A percentile compares a stretch with the other conserved stretches of the same genome.
phyloP scores from a whole-genome alignment of 108 stramenopile genomes.

The Stephanodiscus minutulus region DNA sequence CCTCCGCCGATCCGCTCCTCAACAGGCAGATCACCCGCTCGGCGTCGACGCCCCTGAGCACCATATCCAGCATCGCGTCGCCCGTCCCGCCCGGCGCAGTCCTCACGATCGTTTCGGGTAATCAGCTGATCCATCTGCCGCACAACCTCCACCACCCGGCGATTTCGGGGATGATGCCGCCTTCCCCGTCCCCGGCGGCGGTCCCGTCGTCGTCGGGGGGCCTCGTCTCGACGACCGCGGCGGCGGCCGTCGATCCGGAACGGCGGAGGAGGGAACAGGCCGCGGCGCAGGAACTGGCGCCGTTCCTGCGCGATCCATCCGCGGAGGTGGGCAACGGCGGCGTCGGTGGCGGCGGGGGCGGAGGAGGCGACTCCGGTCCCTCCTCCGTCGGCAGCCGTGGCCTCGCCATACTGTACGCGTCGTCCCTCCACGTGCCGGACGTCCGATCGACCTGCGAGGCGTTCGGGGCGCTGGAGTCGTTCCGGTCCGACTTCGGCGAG shows the following conservation, averaged over 20 bases:
- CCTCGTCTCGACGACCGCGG: neutral
- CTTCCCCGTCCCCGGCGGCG: no score
- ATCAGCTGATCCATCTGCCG: neutral
- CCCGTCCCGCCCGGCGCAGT: neutral
- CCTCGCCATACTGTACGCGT: constrained; percentile 68
- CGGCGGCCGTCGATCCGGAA: constrained; percentile 2
- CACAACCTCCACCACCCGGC: neutral
- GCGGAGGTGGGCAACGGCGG: no score
- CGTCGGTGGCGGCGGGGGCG: neutral
- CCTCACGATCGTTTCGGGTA: neutral
- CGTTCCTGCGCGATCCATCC: constrained; percentile 31
- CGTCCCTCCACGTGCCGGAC: constrained; percentile 50
- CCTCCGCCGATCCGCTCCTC: constrained; percentile 11
- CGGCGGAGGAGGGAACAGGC: constrained; percentile 25
- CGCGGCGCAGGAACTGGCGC: constrained; percentile 33
- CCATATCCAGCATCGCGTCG: neutral
- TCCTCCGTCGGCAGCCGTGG: constrained; percentile 52
- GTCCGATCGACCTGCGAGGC: constrained; percentile 77
- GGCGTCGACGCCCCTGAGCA: neutral
- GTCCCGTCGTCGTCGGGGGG: neutral
- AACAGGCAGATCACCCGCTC: constrained; percentile 12
- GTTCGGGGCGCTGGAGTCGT: constrained; percentile 73
- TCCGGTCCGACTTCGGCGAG: constrained; percentile 80
- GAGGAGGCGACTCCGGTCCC: neutral
- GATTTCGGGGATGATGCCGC: neutral